phyloP scores from a whole-genome alignment of 2,329 filamentous ascomycete genomes.

The Orbilia brochopaga region DNA sequence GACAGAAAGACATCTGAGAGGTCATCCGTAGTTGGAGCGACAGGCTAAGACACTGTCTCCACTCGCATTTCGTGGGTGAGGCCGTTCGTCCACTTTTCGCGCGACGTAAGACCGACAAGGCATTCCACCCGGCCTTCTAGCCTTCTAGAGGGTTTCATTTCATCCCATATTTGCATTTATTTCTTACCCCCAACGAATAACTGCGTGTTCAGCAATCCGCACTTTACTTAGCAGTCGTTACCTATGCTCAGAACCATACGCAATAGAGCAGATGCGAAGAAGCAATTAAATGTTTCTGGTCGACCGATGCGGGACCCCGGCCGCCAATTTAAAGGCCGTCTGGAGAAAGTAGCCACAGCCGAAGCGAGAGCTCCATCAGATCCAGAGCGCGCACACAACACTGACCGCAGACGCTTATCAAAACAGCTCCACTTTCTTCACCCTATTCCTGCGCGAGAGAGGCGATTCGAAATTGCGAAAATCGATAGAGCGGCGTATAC shows the following conservation, averaged over 20 bases:
- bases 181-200: conserved; percentile 5
- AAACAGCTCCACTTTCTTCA: background rate
- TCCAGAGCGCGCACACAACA: conserved; percentile 31
- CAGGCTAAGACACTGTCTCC: conserved; percentile 3
- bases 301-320: conserved; percentile 10
- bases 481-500: background rate
- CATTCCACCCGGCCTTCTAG: conserved; percentile 6
- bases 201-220: no score
- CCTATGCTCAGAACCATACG: no score
- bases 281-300: conserved; percentile 46
- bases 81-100: background rate
- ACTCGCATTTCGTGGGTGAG: background rate
- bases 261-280: conserved; percentile 7
- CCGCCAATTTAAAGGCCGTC: conserved; percentile 9
- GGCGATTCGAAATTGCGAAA: background rate
- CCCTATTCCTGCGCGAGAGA: background rate
- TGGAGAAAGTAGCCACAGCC: conserved; percentile 38
- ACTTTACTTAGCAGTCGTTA: no score
- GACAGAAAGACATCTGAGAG: background rate
- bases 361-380: conserved; percentile 49
- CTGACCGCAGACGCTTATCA: conserved; percentile 7
- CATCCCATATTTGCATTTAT: conserved; percentile 2
- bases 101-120: conserved; percentile 41
- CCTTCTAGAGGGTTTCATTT: conserved; percentile 14
- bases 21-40: background rate